phyloP scores from a whole-genome alignment of 208 protist species.

The Acanthamoeba healyi region DNA sequence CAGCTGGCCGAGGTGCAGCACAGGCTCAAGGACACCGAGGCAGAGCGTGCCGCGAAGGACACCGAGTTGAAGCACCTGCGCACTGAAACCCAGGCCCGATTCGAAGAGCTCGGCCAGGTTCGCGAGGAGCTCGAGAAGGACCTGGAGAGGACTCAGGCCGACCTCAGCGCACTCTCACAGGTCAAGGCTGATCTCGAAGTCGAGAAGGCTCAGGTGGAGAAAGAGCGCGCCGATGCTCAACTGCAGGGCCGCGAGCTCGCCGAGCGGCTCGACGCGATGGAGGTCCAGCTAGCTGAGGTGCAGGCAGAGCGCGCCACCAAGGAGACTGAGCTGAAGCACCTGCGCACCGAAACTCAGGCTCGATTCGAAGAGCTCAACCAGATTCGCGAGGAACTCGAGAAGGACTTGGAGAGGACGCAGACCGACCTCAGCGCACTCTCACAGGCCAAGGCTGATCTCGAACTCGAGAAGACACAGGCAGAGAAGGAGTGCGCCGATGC shows the following conservation, averaged over 20 bases:
- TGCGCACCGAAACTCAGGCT: background rate
- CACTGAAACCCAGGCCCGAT: background rate
- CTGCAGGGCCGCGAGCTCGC: background rate
- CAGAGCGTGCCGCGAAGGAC: background rate
- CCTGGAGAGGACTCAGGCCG: background rate
- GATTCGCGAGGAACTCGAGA: background rate
- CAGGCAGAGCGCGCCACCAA: background rate
- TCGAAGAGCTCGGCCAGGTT: slow-evolving; percentile 16
- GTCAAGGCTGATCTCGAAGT: background rate
- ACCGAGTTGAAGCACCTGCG: background rate
- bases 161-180: background rate
- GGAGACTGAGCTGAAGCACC: background rate
- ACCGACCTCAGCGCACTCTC: background rate
- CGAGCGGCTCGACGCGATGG: background rate
- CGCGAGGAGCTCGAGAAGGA: background rate
- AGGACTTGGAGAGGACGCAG: background rate
- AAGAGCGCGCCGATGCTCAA: background rate
- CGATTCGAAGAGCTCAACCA: slow-evolving; percentile 19
- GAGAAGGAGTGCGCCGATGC: background rate
- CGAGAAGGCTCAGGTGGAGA: background rate
- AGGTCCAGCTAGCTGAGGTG: background rate
- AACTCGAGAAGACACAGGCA: background rate
- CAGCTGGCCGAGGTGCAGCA: background rate
- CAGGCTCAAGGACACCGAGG: background rate
- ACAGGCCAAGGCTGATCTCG: background rate